Percentiles rank a stretch among this genome's conserved stretches.
phyloP scores from a whole-genome alignment of 176 grass and related monocot species.

The Aegilops sharonensis region DNA sequence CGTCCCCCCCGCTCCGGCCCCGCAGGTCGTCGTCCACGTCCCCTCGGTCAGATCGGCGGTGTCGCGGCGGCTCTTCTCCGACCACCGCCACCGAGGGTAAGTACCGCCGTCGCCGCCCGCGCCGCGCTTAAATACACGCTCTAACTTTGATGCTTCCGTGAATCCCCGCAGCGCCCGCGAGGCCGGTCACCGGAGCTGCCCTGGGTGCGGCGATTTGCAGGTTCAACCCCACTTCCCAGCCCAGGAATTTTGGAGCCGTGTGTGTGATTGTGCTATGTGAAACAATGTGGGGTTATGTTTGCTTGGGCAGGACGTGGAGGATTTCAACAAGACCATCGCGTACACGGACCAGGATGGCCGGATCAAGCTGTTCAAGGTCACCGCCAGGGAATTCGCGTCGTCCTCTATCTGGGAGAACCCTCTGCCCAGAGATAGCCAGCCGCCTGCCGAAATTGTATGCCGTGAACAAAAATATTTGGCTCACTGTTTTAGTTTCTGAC shows the following conservation, averaged over 20 bases:
- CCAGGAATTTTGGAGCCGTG: neutral
- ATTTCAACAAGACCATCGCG: conserved; percentile 35
- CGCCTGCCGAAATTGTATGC: neutral
- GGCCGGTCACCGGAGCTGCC: conserved; percentile 9
- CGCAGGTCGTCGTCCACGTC: conserved; percentile 58
- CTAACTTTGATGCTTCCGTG: neutral
- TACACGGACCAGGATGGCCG: conserved; percentile 55
- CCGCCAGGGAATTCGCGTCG: conserved; percentile 52
- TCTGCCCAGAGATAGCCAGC: conserved; percentile 1
- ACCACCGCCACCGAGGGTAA: conserved; percentile 44
- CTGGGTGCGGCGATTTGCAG: conserved; percentile 31
- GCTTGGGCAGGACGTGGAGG: conserved; percentile 21
- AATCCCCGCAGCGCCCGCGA: neutral
- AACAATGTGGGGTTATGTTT: neutral
- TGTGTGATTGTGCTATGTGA: neutral
- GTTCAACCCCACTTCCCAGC: neutral
- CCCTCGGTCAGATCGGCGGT: conserved; percentile 50
- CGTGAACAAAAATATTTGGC: neutral
- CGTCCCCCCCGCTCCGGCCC: neutral
- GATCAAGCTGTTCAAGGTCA: conserved; percentile 62
- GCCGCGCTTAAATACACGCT: neutral
- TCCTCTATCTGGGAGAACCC: conserved; percentile 61
- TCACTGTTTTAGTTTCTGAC: neutral
- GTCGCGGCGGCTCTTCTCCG: conserved; percentile 47
- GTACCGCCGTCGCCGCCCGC: neutral